Conservation (phyloP, 768 basidiomycete species). For the Floccularia luteovirens region DNA sequence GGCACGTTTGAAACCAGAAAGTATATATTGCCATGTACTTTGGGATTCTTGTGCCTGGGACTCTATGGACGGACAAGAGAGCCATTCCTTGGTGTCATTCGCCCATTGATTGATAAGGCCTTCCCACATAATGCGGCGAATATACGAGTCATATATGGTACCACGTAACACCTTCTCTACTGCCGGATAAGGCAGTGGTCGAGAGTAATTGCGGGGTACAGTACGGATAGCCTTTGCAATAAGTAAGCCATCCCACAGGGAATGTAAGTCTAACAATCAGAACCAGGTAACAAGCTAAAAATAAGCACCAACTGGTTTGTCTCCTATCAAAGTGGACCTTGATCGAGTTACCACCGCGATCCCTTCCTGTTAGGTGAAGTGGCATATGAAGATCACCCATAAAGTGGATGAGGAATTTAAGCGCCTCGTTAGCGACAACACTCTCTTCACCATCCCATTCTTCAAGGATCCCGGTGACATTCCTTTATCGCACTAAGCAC, state of each 20-base stretch:
- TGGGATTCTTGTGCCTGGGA: not conserved
- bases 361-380: constrained; percentile 81
- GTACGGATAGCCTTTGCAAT: constrained; percentile 78
- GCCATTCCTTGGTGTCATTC: constrained; percentile 29
- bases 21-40: constrained; percentile 18
- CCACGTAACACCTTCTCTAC: constrained; percentile 65
- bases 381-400: constrained; percentile 93
- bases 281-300: not conserved
- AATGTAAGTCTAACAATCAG: constrained; percentile 58
- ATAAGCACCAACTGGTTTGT: constrained; percentile 48
- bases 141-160: constrained; percentile 80
- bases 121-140: constrained; percentile 84
- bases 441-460: constrained; percentile 29
- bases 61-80: constrained; percentile 5
- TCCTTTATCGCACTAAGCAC: constrained; percentile 74
- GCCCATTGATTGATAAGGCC: constrained; percentile 69
- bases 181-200: constrained; percentile 56
- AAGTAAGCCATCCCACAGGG: constrained; percentile 79
- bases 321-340: constrained; percentile 70
- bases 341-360: constrained; percentile 81
- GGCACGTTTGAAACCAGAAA: constrained; percentile 15
- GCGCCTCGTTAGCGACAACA: constrained; percentile 60
- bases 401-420: constrained; percentile 92
- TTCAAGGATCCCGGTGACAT: constrained; percentile 59
- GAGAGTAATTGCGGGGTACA: constrained; percentile 68